Conservation (phyloP, 495 filamentous ascomycete genomes). For the Baudoinia panamericana region DNA sequence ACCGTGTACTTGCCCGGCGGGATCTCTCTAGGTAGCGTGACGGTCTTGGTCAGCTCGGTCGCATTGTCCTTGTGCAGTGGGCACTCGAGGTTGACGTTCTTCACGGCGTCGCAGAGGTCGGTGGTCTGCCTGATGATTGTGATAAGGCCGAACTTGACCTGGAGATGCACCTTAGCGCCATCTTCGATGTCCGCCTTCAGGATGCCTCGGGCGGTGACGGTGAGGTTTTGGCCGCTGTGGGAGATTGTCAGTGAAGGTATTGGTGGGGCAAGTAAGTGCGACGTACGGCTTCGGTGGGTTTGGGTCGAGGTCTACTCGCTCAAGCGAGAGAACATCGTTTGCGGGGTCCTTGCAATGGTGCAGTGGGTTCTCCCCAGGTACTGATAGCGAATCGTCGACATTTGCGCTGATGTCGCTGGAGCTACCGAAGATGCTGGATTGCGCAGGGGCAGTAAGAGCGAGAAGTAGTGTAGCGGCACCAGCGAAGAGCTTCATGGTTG, state of each 20-base stretch:
- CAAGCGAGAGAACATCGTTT: conserved; percentile 53
- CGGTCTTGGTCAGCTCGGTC: conserved; percentile 58
- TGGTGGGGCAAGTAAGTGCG: neutral
- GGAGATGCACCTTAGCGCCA: conserved; percentile 64
- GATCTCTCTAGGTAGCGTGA: conserved; percentile 75
- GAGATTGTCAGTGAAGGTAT: neutral
- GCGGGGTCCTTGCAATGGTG: conserved; percentile 54
- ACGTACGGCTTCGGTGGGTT: conserved; percentile 84
- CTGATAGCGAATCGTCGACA: conserved; percentile 27
- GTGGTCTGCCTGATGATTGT: conserved; percentile 63
- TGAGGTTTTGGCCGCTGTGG: conserved; percentile 61
- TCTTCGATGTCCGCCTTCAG: conserved; percentile 55
- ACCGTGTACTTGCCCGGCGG: conserved; percentile 87
- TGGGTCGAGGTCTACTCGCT: conserved; percentile 64
- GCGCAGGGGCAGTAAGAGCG: conserved; percentile 20
- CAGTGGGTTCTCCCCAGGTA: conserved; percentile 67
- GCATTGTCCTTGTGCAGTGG: conserved; percentile 62
- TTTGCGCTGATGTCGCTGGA: conserved; percentile 14
- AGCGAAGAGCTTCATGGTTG: conserved; percentile 22
- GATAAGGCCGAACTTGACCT: conserved; percentile 91
- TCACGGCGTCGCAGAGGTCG: conserved; percentile 77
- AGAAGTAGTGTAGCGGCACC: conserved; percentile 22
- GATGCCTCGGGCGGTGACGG: conserved; percentile 61
- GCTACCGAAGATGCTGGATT: conserved; percentile 17
- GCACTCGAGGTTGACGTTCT: conserved; percentile 78